Evolutionary conservation across 1,284 basidiomycete species (phyloP).

Genomic region (Earliella scabrosa): DNA sequence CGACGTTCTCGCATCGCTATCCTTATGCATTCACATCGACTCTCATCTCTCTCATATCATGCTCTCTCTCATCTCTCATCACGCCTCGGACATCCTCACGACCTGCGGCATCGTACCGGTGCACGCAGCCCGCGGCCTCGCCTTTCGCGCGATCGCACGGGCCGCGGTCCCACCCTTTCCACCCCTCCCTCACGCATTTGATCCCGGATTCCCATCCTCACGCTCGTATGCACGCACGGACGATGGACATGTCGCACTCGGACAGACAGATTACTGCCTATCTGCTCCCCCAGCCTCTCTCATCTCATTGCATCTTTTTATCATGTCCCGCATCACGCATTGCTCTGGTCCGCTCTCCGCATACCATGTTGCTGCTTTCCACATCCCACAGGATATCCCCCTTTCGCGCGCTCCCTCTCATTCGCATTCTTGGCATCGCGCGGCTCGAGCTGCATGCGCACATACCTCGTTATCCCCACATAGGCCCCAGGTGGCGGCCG

Average conservation of each 20-base stretch:
- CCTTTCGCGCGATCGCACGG: slow-evolving; percentile 18
- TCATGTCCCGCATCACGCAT: slow-evolving; percentile 2
- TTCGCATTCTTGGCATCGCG: no score
- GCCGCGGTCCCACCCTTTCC: slow-evolving; percentile 6
- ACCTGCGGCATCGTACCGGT: slow-evolving; percentile 14
- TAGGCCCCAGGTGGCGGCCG: slow-evolving; percentile 4
- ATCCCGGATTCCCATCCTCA: not conserved
- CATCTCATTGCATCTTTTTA: slow-evolving; percentile 2
- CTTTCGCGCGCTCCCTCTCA: not conserved
- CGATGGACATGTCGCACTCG: slow-evolving; percentile 8
- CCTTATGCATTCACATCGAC: slow-evolving; percentile 25
- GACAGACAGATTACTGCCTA: not conserved
- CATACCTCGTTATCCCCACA: not conserved
- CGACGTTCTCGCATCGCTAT: slow-evolving; percentile 19
- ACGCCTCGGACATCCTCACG: slow-evolving; percentile 6
- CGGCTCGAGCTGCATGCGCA: not conserved
- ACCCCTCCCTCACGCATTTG: slow-evolving; percentile 4
- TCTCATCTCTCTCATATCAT: slow-evolving; percentile 6
- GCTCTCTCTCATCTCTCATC: slow-evolving; percentile 11
- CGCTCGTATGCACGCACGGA: slow-evolving; percentile 9
- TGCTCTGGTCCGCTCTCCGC: not conserved
- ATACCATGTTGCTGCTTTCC: not conserved
- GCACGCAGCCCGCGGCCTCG: slow-evolving; percentile 3
- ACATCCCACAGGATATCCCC: not conserved
- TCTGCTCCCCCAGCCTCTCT: slow-evolving; percentile 6